Evolutionary conservation across 352 stramenopile species (phyloP), one percentile per base, ranked within the genome.

Genomic region (Phytophthora aleatoria): DNA sequence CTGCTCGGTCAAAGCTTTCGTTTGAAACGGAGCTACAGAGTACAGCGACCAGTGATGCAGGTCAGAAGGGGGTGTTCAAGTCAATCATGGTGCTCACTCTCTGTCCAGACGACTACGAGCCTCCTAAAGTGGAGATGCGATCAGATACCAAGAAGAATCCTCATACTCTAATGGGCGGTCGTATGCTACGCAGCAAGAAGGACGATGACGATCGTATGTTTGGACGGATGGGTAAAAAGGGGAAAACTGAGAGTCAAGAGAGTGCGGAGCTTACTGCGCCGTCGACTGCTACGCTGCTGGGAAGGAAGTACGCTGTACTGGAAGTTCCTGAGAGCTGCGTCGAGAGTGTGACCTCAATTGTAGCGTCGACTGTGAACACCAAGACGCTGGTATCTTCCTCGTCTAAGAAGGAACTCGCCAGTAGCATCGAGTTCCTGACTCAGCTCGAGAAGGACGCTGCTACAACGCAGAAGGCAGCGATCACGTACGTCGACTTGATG

Each of bases 251-350:
- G 5, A 73, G 50, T 28, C 76, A 89, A 64, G 61, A 81, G 48
- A 71, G 50, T 9, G 16, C 49, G 0, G 77, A 88, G 44, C 78
- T 94, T 5, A 61, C 66, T 50, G 77, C 79, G 2, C 85, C 84
- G 35, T 73, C 74, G 8, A 89, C 62, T n/a, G 82, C 68, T 3
- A 76, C 73, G 58, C 50, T 95, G 2, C 30, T 94, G 30, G 87
- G 87, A 53, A 85, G 66, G 57, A 79, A 76, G 26, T 94, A 91
- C 47, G 80, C 79, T 1, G 78, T 95, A 10, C 36, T 94, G 20
- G 83, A 92, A 43, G 76, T 95, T 2, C 85, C 85, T n/a, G 85
- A 93, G 62, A 85, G 83, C 39, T 94, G 85, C 50, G 65, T 95
- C 16, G 83, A 92, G 16, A 77, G 83, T 27, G 63, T 95, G 6